phyloP scores from a whole-genome alignment of 176 grass and related monocot genomes.

The Typha latifolia region DNA sequence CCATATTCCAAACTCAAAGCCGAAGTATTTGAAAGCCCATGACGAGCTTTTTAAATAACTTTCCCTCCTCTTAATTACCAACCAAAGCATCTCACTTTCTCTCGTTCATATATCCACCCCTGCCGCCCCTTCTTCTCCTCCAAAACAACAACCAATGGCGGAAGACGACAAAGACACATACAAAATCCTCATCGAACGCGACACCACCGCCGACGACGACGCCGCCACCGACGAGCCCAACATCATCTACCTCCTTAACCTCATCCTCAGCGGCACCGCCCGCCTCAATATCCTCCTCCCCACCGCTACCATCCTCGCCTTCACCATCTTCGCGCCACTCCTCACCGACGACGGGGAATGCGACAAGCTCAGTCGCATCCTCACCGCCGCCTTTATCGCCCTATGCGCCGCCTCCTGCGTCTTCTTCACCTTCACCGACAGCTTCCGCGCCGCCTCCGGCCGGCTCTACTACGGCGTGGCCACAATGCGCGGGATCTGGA shows the following conservation, averaged over 20 bases:
- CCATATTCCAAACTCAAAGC: constrained; percentile 18
- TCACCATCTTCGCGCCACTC: constrained; percentile 83
- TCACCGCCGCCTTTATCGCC: constrained; percentile 40
- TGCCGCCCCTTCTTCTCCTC: not conserved
- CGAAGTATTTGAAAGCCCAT: constrained; percentile 12
- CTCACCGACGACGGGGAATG: constrained; percentile 72
- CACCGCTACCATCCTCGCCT: constrained; percentile 78
- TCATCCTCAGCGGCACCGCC: constrained; percentile 66
- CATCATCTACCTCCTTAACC: constrained; percentile 59
- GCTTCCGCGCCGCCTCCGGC: constrained; percentile 58
- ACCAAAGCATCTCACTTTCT: not conserved
- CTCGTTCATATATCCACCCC: not conserved
- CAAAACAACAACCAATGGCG: constrained; percentile 21
- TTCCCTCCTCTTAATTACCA: not conserved
- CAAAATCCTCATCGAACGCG: constrained; percentile 50
- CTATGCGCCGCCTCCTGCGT: constrained; percentile 62
- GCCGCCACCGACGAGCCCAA: constrained; percentile 42
- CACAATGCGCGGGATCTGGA: constrained; percentile 38
- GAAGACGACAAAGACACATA: constrained; percentile 41
- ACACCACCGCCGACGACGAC: not conserved
- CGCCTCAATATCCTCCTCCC: constrained; percentile 89
- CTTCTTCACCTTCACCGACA: constrained; percentile 94
- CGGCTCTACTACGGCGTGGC: constrained; percentile 65
- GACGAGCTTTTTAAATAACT: constrained; percentile 2
- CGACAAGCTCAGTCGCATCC: constrained; percentile 22